These are phyloP conservation scores for Lentinula guzmanii DNA, from an alignment of 768 basidiomycete genomes.

Conservation along the genomic window DNA sequence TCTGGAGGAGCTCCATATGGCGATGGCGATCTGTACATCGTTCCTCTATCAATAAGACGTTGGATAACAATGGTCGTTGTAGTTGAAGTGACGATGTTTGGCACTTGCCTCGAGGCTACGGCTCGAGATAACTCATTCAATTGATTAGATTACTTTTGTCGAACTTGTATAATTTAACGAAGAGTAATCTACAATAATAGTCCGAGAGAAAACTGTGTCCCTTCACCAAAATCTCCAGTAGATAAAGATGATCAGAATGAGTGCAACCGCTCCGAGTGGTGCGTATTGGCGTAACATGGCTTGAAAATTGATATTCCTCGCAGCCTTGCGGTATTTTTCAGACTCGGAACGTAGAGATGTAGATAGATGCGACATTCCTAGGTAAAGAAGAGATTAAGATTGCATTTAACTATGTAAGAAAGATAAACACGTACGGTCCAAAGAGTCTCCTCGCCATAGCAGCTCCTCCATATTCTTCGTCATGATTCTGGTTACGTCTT, in stretches of 20 bases:
- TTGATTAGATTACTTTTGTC: neutral
- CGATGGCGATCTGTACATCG: constrained; percentile 25
- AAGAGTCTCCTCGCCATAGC: constrained; percentile 94
- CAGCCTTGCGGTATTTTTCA: constrained; percentile 94
- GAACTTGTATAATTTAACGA: neutral
- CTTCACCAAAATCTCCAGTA: constrained; percentile 71
- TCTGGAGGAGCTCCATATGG: constrained; percentile 5
- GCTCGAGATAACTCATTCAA: neutral
- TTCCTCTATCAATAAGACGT: neutral
- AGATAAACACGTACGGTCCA: constrained; percentile 73
- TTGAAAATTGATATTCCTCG: constrained; percentile 88
- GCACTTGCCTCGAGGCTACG: neutral
- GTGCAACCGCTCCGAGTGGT: constrained; percentile 75
- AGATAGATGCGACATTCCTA: constrained; percentile 96
- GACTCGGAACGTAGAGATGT: constrained; percentile 93
- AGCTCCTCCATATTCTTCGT: constrained; percentile 99
- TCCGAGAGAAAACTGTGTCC: neutral
- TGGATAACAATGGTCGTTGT: neutral
- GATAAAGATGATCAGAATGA: constrained; percentile 72
- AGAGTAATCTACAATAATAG: constrained; percentile 7
- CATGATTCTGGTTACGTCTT: constrained; percentile 99
- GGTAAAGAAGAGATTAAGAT: constrained; percentile 3
- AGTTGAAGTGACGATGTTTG: neutral
- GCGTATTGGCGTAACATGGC: constrained; percentile 96
- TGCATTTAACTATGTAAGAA: neutral